A percentile compares a stretch with the other conserved stretches of the same genome.
Evolutionary conservation across 169 alveolate species (phyloP).

Genomic region (Plasmodium ovale): DNA sequence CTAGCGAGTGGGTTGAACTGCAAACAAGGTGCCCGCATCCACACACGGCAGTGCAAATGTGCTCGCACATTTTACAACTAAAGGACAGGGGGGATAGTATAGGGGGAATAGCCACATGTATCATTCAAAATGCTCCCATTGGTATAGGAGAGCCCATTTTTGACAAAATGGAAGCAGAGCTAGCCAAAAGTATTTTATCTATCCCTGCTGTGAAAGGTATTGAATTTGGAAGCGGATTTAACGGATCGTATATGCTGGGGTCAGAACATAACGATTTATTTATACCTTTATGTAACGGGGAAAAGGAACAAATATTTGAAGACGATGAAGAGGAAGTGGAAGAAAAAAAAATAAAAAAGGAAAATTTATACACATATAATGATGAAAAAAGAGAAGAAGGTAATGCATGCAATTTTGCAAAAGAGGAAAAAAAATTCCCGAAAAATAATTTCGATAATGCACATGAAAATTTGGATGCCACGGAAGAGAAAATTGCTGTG

Average conservation of each 20-base stretch:
- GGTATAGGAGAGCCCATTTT: constrained; percentile 60
- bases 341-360: neutral
- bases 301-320: neutral
- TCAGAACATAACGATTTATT: constrained; percentile 57
- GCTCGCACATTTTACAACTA: constrained; percentile 50
- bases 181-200: constrained; percentile 47
- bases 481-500: neutral
- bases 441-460: neutral
- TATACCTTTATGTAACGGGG: neutral
- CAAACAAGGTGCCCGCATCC: constrained; percentile 73
- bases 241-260: constrained; percentile 40
- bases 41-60: constrained; percentile 44
- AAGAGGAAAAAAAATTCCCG: neutral
- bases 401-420: neutral
- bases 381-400: neutral
- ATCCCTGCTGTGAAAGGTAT: constrained; percentile 54
- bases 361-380: neutral
- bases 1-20: neutral
- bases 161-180: constrained; percentile 51
- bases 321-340: neutral
- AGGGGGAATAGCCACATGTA: constrained; percentile 51
- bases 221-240: constrained; percentile 58
- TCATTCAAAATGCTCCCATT: constrained; percentile 30
- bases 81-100: constrained; percentile 33
- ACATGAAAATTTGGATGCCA: too few species aligned